Conservation (phyloP, 768 basidiomycete genomes). For the Podaxis pistillaris region DNA sequence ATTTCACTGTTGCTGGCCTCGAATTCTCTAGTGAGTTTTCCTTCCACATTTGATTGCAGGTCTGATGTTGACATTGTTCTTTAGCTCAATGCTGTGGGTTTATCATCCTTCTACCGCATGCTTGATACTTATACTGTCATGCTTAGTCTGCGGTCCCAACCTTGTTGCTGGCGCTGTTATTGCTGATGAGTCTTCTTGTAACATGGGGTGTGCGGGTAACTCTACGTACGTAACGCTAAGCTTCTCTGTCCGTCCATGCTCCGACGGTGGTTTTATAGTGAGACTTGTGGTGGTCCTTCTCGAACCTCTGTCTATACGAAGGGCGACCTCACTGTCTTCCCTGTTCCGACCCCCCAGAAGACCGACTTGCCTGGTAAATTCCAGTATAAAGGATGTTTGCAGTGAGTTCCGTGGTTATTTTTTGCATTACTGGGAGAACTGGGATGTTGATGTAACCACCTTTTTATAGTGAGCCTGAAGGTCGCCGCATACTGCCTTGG, state of each 20-base stretch:
- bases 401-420: slow-evolving; percentile 37
- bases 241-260: background rate
- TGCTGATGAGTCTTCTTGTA: slow-evolving; percentile 53
- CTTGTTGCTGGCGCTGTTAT: slow-evolving; percentile 59
- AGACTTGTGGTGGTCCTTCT: slow-evolving; percentile 73
- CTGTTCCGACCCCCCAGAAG: slow-evolving; percentile 56
- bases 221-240: slow-evolving; percentile 42
- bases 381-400: slow-evolving; percentile 64
- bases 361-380: slow-evolving; percentile 62
- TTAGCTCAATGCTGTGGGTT: slow-evolving; percentile 46
- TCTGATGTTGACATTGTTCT: background rate
- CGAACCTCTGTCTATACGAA: slow-evolving; percentile 68
- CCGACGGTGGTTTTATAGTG: slow-evolving; percentile 29
- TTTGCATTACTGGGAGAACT: background rate
- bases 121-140: background rate
- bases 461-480: slow-evolving; percentile 44
- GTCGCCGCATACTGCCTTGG: slow-evolving; percentile 53
- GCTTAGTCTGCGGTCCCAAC: slow-evolving; percentile 66
- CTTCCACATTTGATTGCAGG: background rate
- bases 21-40: slow-evolving; percentile 58
- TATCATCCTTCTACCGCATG: background rate
- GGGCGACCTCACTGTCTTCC: slow-evolving; percentile 47
- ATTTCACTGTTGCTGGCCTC: slow-evolving; percentile 65
- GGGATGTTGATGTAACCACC: background rate
- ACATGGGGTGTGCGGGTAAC: slow-evolving; percentile 74